phyloP scores from a whole-genome alignment of 148 eudicot genomes.

The Silene uniflora region DNA sequence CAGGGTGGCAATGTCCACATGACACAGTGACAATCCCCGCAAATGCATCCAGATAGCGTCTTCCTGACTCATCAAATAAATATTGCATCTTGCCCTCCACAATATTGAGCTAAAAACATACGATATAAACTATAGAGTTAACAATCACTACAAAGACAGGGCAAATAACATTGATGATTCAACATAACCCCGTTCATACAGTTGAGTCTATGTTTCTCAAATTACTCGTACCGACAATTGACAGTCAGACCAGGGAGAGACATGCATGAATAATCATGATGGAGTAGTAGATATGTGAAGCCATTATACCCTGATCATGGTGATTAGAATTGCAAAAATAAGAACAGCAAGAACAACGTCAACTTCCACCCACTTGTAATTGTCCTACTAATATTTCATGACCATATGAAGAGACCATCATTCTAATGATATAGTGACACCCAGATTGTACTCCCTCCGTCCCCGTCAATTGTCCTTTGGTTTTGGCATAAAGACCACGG shows the following conservation, averaged over 20 bases:
- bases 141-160: not conserved
- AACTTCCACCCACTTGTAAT: not conserved
- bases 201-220: not conserved
- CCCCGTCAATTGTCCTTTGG: too few species aligned
- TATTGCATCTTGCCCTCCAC: conserved; percentile 99
- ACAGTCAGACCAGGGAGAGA: not conserved
- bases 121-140: conserved; percentile 10
- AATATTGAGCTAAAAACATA: conserved; percentile 66
- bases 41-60: conserved; percentile 96
- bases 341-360: not conserved
- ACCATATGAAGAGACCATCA: too few species aligned
- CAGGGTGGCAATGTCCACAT: conserved; percentile 99
- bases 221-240: too few species aligned
- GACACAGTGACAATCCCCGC: conserved; percentile 98
- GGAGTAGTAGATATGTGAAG: not conserved
- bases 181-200: not conserved
- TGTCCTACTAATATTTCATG: too few species aligned
- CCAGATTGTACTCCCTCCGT: too few species aligned
- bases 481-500: too few species aligned
- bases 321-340: not conserved
- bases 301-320: not conserved
- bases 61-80: conserved; percentile 83
- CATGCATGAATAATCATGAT: not conserved
- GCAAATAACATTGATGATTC: conserved; percentile 2
- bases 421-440: too few species aligned